phyloP scores from a whole-genome alignment of 495 filamentous ascomycete genomes.

The Podospora australis region DNA sequence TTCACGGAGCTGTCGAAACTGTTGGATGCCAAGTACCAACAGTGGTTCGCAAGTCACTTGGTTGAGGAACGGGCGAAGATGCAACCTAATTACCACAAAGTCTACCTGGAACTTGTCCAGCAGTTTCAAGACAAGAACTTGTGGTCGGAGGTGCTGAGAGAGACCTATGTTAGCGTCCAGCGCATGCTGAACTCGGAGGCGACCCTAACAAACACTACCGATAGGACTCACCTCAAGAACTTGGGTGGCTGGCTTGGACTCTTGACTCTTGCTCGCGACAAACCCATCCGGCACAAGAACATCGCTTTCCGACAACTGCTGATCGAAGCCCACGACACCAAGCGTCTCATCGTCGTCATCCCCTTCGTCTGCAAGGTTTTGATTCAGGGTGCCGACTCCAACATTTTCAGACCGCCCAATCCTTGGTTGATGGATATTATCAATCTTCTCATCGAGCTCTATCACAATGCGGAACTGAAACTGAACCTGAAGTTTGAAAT shows the following conservation, averaged over 20 bases:
- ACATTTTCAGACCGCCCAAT: conserved; percentile 88
- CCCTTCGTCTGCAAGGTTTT: conserved; percentile 96
- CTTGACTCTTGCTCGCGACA: conserved; percentile 86
- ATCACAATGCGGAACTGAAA: conserved; percentile 86
- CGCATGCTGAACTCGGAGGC: conserved; percentile 82
- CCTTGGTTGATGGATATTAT: conserved; percentile 97
- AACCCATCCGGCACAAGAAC: conserved; percentile 92
- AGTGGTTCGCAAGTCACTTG: conserved; percentile 95
- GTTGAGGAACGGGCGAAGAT: conserved; percentile 94
- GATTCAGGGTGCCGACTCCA: conserved; percentile 72
- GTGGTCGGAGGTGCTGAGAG: conserved; percentile 83
- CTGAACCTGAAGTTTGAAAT: conserved; percentile 97
- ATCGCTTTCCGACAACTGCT: conserved; percentile 95
- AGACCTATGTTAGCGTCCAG: conserved; percentile 82
- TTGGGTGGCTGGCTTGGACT: conserved; percentile 88
- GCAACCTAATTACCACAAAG: conserved; percentile 88
- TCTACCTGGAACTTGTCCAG: conserved; percentile 85
- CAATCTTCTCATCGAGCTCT: conserved; percentile 79
- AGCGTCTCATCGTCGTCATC: conserved; percentile 83
- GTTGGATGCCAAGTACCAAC: conserved; percentile 71
- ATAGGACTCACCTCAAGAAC: conserved; percentile 85
- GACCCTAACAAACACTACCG: conserved; percentile 69
- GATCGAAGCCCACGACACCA: conserved; percentile 83
- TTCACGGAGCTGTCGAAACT: conserved; percentile 70
- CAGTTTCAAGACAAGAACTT: conserved; percentile 71